phyloP scores from a whole-genome alignment of 306 rosid species.

The Cucurbita maxima region DNA sequence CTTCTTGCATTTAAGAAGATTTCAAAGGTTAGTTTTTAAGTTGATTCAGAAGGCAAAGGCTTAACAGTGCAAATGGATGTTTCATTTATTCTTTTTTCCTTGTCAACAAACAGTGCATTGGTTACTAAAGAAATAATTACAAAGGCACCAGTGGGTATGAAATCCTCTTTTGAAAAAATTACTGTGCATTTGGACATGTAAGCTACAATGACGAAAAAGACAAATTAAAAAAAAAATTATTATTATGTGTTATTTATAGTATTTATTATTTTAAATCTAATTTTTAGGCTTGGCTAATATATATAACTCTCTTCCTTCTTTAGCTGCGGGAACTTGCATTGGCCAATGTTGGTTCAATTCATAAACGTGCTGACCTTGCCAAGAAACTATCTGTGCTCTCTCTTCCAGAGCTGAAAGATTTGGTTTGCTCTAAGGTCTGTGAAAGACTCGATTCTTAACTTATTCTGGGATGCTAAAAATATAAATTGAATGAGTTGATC shows the following conservation, averaged over 20 bases:
- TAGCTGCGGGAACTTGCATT: slow-evolving; percentile 79
- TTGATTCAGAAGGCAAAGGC: background rate
- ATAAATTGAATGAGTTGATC: background rate
- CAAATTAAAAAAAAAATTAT: background rate
- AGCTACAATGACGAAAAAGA: background rate
- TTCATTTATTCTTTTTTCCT: background rate
- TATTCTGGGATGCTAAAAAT: background rate
- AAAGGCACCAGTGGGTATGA: background rate
- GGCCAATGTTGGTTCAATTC: slow-evolving; percentile 73
- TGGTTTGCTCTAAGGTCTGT: slow-evolving; percentile 83
- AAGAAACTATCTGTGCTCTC: slow-evolving; percentile 74
- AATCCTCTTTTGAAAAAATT: background rate
- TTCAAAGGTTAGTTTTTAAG: slow-evolving; percentile 44
- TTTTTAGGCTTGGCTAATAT: background rate
- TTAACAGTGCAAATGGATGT: background rate
- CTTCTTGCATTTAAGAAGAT: slow-evolving; percentile 75
- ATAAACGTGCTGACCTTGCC: slow-evolving; percentile 73
- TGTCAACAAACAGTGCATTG: background rate
- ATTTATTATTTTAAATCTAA: background rate
- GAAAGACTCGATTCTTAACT: background rate
- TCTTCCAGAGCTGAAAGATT: slow-evolving; percentile 60
- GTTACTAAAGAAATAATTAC: background rate
- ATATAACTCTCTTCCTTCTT: slow-evolving; percentile 5
- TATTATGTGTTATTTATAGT: background rate
- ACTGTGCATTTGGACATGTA: background rate